Evolutionary conservation across 495 filamentous ascomycete species (phyloP).

Genomic region (Chaetomidium leptoderma): DNA sequence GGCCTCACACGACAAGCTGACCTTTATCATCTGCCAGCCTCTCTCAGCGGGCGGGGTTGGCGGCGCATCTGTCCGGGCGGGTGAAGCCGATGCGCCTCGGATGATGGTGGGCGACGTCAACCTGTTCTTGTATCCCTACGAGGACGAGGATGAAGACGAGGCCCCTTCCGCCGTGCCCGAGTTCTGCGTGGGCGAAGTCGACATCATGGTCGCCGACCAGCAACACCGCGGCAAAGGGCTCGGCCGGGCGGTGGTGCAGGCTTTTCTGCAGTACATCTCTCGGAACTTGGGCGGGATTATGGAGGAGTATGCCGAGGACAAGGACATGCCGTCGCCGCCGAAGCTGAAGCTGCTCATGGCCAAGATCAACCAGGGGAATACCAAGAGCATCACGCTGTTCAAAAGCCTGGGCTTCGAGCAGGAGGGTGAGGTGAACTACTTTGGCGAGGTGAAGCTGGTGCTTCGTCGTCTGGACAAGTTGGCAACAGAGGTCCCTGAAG

Average conservation of each 20-base stretch:
- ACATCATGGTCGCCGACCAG: constrained; percentile 78
- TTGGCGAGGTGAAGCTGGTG: constrained; percentile 48
- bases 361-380: constrained; percentile 44
- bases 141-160: constrained; percentile 33
- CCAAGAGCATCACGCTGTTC: constrained; percentile 42
- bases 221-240: constrained; percentile 57
- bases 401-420: constrained; percentile 43
- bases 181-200: constrained; percentile 64
- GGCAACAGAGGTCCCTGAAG: constrained; percentile 12
- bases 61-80: constrained; percentile 23
- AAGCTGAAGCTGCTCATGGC: constrained; percentile 39
- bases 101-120: constrained; percentile 85
- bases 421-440: constrained; percentile 46
- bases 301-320: constrained; percentile 48
- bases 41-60: constrained; percentile 3
- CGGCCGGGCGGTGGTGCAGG: constrained; percentile 59
- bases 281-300: constrained; percentile 49
- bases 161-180: not conserved
- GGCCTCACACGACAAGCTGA: constrained; percentile 66
- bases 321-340: constrained; percentile 7
- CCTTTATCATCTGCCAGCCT: constrained; percentile 63
- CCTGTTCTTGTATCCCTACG: constrained; percentile 61
- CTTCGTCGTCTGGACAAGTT: constrained; percentile 26
- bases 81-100: constrained; percentile 47
- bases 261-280: constrained; percentile 64